These are phyloP conservation scores for Globisporangium paroecandrum DNA, from an alignment of 352 stramenopile species.

Conservation along the genomic window DNA sequence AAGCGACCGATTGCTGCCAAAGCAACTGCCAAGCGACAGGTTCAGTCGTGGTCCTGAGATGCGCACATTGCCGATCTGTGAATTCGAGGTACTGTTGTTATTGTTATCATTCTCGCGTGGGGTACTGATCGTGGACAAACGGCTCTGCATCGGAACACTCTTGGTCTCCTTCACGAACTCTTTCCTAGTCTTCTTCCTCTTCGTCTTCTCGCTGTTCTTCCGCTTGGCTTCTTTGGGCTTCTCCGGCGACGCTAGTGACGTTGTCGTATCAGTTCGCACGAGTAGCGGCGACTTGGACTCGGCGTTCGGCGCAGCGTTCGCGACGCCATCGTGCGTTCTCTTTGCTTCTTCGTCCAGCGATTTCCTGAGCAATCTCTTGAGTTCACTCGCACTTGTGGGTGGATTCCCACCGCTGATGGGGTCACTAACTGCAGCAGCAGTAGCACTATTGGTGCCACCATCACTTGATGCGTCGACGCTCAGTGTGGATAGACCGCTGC, in stretches of 20 bases:
- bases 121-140: neutral
- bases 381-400: conserved; percentile 14
- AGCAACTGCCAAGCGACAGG: conserved; percentile 10
- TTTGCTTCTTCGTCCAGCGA: conserved; percentile 4
- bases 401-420: neutral
- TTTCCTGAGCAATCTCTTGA: conserved; percentile 20
- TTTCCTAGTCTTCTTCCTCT: neutral
- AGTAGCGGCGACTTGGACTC: conserved; percentile 40
- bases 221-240: conserved; percentile 12
- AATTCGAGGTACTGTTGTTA: neutral
- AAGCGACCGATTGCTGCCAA: conserved; percentile 20
- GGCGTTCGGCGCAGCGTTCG: conserved; percentile 26
- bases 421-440: neutral
- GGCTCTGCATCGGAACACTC: neutral
- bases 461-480: neutral
- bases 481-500: neutral
- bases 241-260: conserved; percentile 6
- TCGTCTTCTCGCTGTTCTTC: neutral
- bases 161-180: neutral
- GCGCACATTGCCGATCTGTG: conserved; percentile 8
- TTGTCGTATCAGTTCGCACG: conserved; percentile 19
- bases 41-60: conserved; percentile 27
- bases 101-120: neutral
- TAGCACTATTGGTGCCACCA: neutral
- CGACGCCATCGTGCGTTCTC: neutral